Conservation (phyloP, 2,329 filamentous ascomycete genomes). For the Dothistroma septosporum region DNA sequence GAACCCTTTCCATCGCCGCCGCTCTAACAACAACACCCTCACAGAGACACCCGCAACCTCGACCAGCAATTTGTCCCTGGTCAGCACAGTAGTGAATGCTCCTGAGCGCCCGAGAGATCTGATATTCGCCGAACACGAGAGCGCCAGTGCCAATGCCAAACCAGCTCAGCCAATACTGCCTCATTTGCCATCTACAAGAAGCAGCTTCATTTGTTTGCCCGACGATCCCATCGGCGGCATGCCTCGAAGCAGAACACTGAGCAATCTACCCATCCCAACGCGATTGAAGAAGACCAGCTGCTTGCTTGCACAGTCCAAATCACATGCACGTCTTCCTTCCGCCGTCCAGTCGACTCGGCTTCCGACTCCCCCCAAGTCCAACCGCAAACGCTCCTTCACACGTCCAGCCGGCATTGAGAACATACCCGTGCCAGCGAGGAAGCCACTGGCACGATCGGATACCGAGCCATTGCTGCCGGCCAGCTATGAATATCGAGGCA, state of each 20-base stretch:
- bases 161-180: slow-evolving; percentile 9
- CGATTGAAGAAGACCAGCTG: slow-evolving; percentile 21
- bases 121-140: slow-evolving; percentile 3
- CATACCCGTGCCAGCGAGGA: slow-evolving; percentile 13
- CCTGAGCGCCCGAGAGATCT: slow-evolving; percentile 10
- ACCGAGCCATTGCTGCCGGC: slow-evolving; percentile 33
- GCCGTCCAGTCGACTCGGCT: slow-evolving; percentile 21
- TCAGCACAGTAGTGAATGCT: slow-evolving; percentile 21
- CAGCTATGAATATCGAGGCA: slow-evolving; percentile 9
- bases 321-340: slow-evolving; percentile 29
- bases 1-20: slow-evolving; percentile 35
- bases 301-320: slow-evolving; percentile 24
- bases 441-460: slow-evolving; percentile 31
- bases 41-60: slow-evolving; percentile 20
- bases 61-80: slow-evolving; percentile 26
- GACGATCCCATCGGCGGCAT: slow-evolving; percentile 34
- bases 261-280: slow-evolving; percentile 33
- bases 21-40: slow-evolving; percentile 26
- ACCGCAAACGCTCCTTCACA: slow-evolving; percentile 25
- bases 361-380: slow-evolving; percentile 25
- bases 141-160: slow-evolving; percentile 5
- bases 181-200: slow-evolving; percentile 18
- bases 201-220: slow-evolving; percentile 33
- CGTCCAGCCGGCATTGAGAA: slow-evolving; percentile 17
- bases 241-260: slow-evolving; percentile 36